phyloP scores from a whole-genome alignment of 1,284 basidiomycete species.

The Gastroboletus turbinatus region DNA sequence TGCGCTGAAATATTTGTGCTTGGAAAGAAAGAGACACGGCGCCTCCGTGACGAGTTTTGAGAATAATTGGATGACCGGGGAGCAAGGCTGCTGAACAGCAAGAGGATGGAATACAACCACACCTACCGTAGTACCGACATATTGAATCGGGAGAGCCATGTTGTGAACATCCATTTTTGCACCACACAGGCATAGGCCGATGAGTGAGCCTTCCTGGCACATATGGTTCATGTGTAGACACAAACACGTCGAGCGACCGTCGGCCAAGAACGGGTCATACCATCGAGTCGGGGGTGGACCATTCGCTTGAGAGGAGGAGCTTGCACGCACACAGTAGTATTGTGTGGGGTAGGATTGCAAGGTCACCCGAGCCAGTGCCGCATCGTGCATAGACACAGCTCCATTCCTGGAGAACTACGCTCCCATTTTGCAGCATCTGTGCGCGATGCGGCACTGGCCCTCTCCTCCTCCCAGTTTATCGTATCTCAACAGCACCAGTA shows the following conservation, averaged over 20 bases:
- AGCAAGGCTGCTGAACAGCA: no score
- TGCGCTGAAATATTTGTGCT: background rate
- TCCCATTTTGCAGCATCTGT: slow-evolving; percentile 1
- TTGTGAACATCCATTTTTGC: background rate
- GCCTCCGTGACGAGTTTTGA: background rate
- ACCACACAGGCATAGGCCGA: background rate
- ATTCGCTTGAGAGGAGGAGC: background rate
- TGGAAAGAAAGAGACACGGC: background rate
- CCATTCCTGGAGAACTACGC: slow-evolving; percentile 5
- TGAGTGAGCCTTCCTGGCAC: background rate
- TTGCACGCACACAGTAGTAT: background rate
- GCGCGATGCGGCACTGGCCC: background rate
- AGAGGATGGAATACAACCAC: background rate
- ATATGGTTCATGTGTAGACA: background rate
- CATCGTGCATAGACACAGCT: background rate
- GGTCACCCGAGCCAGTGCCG: background rate
- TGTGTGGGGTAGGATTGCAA: no score
- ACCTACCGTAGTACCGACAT: background rate
- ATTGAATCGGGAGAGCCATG: background rate
- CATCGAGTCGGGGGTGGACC: background rate
- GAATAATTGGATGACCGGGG: background rate
- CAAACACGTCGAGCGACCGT: background rate
- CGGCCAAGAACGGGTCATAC: background rate
- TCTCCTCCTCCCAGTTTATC: no score
- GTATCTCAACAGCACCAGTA: background rate